Evolutionary conservation across 2,329 filamentous ascomycete genomes (phyloP), one percentile per base, ranked within the genome.

Genomic region (Fusarium buharicum): DNA sequence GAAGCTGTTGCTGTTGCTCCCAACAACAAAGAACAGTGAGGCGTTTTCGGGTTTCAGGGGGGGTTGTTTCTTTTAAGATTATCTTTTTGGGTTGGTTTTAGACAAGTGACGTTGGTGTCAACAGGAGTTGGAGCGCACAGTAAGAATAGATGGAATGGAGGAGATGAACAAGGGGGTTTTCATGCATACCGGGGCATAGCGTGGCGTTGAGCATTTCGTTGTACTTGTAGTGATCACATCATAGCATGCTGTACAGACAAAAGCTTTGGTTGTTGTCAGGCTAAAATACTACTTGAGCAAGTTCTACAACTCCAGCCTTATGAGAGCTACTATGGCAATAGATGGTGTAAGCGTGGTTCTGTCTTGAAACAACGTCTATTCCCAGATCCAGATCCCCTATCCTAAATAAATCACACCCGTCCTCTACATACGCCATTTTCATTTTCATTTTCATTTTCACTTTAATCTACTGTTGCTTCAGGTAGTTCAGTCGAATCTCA

Each of bases 401-500:
- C 48, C 50, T 51, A 49, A 64, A 46, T 30, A 62, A 60, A 56
- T 13, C 28, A 61, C 43, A 22, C 37, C 31, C 38, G 36, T 34
- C 45, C 34, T 52, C 47, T 53, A 49, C 48, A 45, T 66, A 47
- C 64, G 56, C 63, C 55, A 28, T 47, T 48, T 54, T 53, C 44
- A 28, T 9, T 11, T 44, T 11, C 57, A 31, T 47, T 48, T 54
- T 53, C 47, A 28, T 11, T 44, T 13, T 20, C 27, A n/a, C n/a
- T n/a, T n/a, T 30, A 27, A 22, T 59, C 44, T 72, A 73, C 59
- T 75, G 67, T 45, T 66, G 65, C 50, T 78, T 73, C 73, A 84
- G 76, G 71, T 83, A 73, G 60, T 80, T 75, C 46, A 96, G 88
- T 44, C 88, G 86, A 73, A 99, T 95, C 72, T 95, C 88, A 4